Conservation (phyloP, 257 asterid genomes). For the Paulownia fortunei region DNA sequence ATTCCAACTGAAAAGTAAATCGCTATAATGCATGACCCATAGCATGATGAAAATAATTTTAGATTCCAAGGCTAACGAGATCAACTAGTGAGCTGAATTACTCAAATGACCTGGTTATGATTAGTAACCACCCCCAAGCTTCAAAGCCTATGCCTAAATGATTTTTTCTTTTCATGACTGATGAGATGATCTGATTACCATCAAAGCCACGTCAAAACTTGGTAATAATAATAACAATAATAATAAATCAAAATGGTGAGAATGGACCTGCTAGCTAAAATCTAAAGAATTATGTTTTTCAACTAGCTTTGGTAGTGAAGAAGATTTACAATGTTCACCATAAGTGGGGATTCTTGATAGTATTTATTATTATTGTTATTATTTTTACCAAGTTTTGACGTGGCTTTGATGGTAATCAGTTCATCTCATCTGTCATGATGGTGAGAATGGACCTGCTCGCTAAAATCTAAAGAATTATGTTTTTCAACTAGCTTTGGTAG, state of each 20-base stretch:
- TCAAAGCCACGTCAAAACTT: conserved; percentile 9
- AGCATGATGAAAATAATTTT: not conserved
- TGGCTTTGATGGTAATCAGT: not conserved
- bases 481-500: not conserved
- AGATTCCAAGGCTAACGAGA: not conserved
- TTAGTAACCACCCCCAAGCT: not conserved
- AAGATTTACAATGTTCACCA: not conserved
- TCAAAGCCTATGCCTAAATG: not conserved
- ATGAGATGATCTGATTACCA: not conserved
- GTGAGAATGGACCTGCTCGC: not conserved
- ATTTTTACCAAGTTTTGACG: conserved; percentile 3
- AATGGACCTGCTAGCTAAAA: not conserved
- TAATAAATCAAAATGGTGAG: not conserved
- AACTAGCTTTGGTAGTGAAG: not conserved
- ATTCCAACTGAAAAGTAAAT: not conserved
- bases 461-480: not conserved
- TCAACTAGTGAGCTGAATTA: not conserved
- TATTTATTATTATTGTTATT: not conserved
- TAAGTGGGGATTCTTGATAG: not conserved
- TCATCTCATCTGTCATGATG: not conserved
- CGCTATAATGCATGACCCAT: not conserved
- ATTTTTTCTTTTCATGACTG: too few relatives aligned
- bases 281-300: not conserved
- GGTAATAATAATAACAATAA: not conserved
- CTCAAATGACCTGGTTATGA: not conserved